Evolutionary conservation across 805 yeast species (phyloP), one percentile per base, ranked within the genome.

Genomic region (Brettanomyces sp.): DNA sequence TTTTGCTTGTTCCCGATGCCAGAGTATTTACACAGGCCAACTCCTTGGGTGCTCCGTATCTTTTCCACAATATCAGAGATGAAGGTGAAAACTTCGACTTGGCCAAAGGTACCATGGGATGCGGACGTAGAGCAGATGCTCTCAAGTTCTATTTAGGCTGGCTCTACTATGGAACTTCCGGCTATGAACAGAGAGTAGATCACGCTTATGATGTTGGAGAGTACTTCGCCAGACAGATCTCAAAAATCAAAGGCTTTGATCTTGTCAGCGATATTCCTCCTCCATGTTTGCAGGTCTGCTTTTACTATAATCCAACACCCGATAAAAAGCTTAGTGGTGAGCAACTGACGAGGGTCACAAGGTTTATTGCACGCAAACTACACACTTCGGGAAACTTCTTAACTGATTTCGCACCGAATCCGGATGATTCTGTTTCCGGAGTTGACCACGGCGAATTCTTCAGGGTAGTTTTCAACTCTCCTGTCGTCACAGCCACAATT

Each of bases 61-160:
- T 86, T 39, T 86, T 85, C 73, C 95, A 86, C 57, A 69, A 70
- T 46, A 61, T 65, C n/a, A 60, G 63, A 11, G 73, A 66, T 37
- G 76, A 68, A 4, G 83, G 75, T 24, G 76, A 72, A 45, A 69
- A 73, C 60, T 83, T 69, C 56, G 95, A 86, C 54, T 72, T 86
- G 46, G 95, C 91, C 1, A 91, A 85, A 60, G 95, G 93, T 12
- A 87, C 95, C 3, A 81, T 87, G 90, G 95, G 95, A 7, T 86
- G 95, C 60, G 95, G 95, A 12, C 76, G 95, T 53, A 73, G 95
- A 45, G 79, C 93, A 0, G 95, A 87, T 60, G 76, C 91, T 3
- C 66, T 86, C 60, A 86, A 86, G 63, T 70, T 87, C 56, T 86
- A 82, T 60, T 60, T 87, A 58, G 79, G 85, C 1, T 86, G 95